Evolutionary conservation across 768 basidiomycete species (phyloP), one percentile per base, ranked within the genome.

Genomic region (Mrakia gelida): DNA sequence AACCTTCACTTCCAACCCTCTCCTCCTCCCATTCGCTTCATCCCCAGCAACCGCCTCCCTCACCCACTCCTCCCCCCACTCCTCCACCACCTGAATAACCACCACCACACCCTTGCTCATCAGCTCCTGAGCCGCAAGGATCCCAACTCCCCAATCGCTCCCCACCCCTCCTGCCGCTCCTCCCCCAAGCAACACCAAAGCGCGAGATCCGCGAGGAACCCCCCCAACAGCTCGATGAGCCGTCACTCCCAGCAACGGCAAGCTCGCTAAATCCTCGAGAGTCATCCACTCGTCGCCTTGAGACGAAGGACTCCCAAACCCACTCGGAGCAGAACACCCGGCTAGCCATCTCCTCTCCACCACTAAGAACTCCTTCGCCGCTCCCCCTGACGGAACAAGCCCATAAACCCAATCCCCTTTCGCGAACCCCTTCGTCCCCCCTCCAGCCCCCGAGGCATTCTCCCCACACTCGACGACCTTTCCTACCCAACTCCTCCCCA

Each of bases 321-420:
- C 49, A 52, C 49, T 18, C 15, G 49, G 49, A 52, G 49, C 49
- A 9, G 49, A 52, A 52, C 83, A 73, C 72, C 65, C 67, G 16
- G 83, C 67, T 26, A 83, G 62, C 71, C 79, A 68, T 45, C 81
- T 74, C 7, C 81, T 80, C 1, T 81, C 63, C n/a, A 83, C 78
- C 15, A 75, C 71, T 26, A 81, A 49, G 62, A 81, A 78, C 26
- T 81, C 80, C 7, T 80, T 81, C 26, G 82, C 78, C 4, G 81
- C 79, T 34, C 80, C 80, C 9, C 81, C 82, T 26, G n/a, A n/a
- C n/a, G 41, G 70, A 21, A 77, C 43, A 61, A 83, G 45, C 1
- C 82, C 83, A 75, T 80, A 83, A 0, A 83, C 81, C 21, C 82
- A 73, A 18, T 82, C 82, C 26, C 82, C 81, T 56, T 78, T 80